Evolutionary conservation across 305 asterid species (phyloP).

Genomic region (Plantago rigida): DNA sequence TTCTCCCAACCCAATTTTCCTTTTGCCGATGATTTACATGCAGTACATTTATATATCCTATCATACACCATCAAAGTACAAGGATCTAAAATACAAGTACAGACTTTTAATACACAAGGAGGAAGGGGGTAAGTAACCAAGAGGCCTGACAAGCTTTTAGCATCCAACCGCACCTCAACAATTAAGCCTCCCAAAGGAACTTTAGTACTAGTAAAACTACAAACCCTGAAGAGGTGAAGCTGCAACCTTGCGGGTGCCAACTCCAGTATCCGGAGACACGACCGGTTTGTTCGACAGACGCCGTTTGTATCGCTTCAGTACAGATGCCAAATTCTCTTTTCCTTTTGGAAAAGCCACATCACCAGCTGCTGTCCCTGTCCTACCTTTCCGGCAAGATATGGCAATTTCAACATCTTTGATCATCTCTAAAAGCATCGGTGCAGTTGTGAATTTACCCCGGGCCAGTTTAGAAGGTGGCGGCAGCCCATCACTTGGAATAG

Average conservation of each 20-base stretch:
- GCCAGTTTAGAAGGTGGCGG: slow-evolving; percentile 66
- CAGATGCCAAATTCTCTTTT: slow-evolving; percentile 80
- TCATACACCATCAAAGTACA: slow-evolving; percentile 43
- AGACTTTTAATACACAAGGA: slow-evolving; percentile 32
- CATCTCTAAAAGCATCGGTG: slow-evolving; percentile 55
- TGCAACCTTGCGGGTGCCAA: slow-evolving; percentile 29
- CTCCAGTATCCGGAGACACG: slow-evolving; percentile 34
- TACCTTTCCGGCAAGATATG: slow-evolving; percentile 74
- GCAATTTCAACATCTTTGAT: slow-evolving; percentile 69
- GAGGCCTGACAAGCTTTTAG: slow-evolving; percentile 15
- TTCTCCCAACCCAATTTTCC: slow-evolving; percentile 27
- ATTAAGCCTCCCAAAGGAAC: no score
- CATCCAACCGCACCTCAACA: slow-evolving; percentile 22
- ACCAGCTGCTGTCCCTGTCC: slow-evolving; percentile 95
- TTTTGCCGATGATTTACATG: slow-evolving; percentile 29
- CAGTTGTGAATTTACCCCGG: slow-evolving; percentile 72
- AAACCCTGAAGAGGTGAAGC: slow-evolving; percentile 27
- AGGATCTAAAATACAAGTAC: slow-evolving; percentile 24
- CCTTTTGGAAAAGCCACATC: slow-evolving; percentile 96
- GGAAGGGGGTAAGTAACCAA: slow-evolving; percentile 1
- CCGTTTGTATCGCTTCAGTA: slow-evolving; percentile 80
- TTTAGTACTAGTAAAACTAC: slow-evolving; percentile 13
- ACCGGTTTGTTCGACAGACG: slow-evolving; percentile 56
- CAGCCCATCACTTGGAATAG: slow-evolving; percentile 49
- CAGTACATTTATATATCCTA: slow-evolving; percentile 39